Evolutionary conservation across 176 grass and related monocot species (phyloP).

Genomic region (Stipa capillata): DNA sequence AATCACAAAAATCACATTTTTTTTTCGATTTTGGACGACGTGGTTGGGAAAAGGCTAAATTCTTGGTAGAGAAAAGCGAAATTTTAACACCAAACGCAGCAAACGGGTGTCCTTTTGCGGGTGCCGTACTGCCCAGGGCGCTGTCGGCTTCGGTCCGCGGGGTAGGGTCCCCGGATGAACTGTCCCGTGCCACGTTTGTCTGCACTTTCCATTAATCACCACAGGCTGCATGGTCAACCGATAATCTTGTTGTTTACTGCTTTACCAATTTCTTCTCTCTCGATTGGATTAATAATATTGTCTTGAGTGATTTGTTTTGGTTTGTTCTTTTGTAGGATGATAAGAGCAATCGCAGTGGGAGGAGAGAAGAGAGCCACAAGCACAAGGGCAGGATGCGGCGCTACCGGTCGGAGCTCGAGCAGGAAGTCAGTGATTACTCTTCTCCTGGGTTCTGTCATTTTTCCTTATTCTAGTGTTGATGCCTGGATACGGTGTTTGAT

Average conservation of each 20-base stretch:
- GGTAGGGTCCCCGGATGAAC: too few species aligned
- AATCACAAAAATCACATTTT: not conserved
- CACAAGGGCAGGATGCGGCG: constrained; percentile 28
- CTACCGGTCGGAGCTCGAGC: constrained; percentile 71
- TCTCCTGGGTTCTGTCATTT: not conserved
- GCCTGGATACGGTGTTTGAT: not conserved
- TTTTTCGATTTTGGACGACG: not conserved
- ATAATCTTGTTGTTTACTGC: constrained; percentile 39
- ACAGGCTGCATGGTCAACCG: constrained; percentile 30
- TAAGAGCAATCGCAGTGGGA: constrained; percentile 38
- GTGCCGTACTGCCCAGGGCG: constrained; percentile 38
- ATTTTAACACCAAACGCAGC: constrained; percentile 10
- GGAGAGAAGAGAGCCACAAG: constrained; percentile 36
- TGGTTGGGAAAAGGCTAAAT: not conserved
- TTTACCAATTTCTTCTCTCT: not conserved
- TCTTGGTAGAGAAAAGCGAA: constrained; percentile 22
- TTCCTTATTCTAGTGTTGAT: not conserved
- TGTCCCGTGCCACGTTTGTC: constrained; percentile 16
- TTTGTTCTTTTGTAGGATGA: constrained; percentile 50
- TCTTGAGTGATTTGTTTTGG: not conserved
- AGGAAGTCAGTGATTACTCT: constrained; percentile 51
- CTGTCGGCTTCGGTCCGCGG: too few species aligned
- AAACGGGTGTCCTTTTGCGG: constrained; percentile 23
- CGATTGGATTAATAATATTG: not conserved
- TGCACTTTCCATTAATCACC: constrained; percentile 9